Percentiles rank a stretch among this genome's conserved stretches.
Evolutionary conservation across 2,329 filamentous ascomycete genomes (phyloP).

Genomic region (Sporothrix sp.): DNA sequence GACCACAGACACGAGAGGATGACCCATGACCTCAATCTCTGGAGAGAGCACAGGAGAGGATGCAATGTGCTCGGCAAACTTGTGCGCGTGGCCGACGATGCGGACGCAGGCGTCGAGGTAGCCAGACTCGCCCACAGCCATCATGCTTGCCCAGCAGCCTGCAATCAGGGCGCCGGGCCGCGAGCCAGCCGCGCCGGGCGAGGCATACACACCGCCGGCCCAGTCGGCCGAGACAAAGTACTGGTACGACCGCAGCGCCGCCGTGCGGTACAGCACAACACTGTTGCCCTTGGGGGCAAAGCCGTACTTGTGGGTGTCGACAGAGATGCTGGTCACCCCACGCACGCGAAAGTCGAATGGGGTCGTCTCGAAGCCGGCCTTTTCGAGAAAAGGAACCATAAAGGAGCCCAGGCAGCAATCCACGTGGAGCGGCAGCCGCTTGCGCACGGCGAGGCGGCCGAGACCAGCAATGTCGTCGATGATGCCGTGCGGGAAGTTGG

Average conservation of each 20-base stretch:
- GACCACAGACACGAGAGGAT: constrained; percentile 81
- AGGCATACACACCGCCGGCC: constrained; percentile 93
- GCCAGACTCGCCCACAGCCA: constrained; percentile 77
- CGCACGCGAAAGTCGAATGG: constrained; percentile 90
- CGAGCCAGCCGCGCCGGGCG: constrained; percentile 81
- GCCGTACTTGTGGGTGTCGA: constrained; percentile 98
- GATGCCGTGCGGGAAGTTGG: constrained; percentile 97
- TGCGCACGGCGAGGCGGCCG: constrained; percentile 69
- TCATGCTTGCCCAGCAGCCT: constrained; percentile 87
- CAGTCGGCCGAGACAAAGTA: constrained; percentile 95
- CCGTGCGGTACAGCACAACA: constrained; percentile 79
- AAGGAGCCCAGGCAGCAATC: constrained; percentile 98
- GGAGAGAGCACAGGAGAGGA: constrained; percentile 56
- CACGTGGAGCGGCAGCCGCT: constrained; percentile 81
- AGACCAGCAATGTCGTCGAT: constrained; percentile 87
- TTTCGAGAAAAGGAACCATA: constrained; percentile 81
- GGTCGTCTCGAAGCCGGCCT: constrained; percentile 82
- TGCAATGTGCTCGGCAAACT: constrained; percentile 65
- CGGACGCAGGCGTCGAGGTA: constrained; percentile 80
- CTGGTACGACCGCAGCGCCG: constrained; percentile 72
- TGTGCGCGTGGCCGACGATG: constrained; percentile 81
- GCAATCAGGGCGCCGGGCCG: constrained; percentile 90
- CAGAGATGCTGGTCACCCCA: constrained; percentile 90
- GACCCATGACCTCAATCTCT: constrained; percentile 72
- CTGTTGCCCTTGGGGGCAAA: constrained; percentile 98